Conservation (phyloP, 2,329 filamentous ascomycete species). For the Fusarium mangiferae region DNA sequence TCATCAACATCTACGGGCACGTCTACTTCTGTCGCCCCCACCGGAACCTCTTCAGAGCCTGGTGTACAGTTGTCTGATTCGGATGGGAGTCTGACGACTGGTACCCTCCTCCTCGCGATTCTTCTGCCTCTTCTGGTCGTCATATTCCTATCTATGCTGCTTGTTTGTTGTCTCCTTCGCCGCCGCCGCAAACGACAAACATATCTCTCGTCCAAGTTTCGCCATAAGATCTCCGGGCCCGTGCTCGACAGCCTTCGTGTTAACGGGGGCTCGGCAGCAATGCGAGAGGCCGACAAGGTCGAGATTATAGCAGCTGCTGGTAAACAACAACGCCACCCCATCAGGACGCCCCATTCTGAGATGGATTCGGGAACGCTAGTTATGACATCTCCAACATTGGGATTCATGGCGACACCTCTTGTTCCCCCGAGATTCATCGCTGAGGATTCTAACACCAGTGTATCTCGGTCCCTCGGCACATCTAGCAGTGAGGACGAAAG, state of each 20-base stretch:
- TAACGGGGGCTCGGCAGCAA: slow-evolving; percentile 41
- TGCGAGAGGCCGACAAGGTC: slow-evolving; percentile 38
- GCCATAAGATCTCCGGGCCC: slow-evolving; percentile 49
- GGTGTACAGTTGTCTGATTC: slow-evolving; percentile 18
- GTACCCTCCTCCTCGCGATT: slow-evolving; percentile 55
- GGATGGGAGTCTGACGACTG: slow-evolving; percentile 44
- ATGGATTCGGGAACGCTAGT: slow-evolving; percentile 39
- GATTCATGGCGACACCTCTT: slow-evolving; percentile 33
- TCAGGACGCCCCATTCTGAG: slow-evolving; percentile 40
- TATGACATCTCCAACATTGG: slow-evolving; percentile 44
- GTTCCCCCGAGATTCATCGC: slow-evolving; percentile 41
- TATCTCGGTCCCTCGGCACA: slow-evolving; percentile 34
- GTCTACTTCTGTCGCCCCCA: slow-evolving; percentile 39
- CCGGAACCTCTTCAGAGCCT: slow-evolving; percentile 27
- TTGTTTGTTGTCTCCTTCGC: slow-evolving; percentile 49
- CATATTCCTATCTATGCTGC: slow-evolving; percentile 47
- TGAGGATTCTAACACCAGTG: slow-evolving; percentile 37
- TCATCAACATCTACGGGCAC: slow-evolving; percentile 25
- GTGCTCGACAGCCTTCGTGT: slow-evolving; percentile 44
- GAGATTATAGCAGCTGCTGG: slow-evolving; percentile 1
- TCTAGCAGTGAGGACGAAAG: slow-evolving; percentile 42
- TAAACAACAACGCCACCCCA: slow-evolving; percentile 21
- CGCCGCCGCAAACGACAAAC: slow-evolving; percentile 45
- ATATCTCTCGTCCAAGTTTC: slow-evolving; percentile 46
- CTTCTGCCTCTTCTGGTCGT: slow-evolving; percentile 56